These are phyloP conservation scores for Corynespora cassiicola DNA, from an alignment of 2,329 filamentous ascomycete genomes.

Conservation along the genomic window DNA sequence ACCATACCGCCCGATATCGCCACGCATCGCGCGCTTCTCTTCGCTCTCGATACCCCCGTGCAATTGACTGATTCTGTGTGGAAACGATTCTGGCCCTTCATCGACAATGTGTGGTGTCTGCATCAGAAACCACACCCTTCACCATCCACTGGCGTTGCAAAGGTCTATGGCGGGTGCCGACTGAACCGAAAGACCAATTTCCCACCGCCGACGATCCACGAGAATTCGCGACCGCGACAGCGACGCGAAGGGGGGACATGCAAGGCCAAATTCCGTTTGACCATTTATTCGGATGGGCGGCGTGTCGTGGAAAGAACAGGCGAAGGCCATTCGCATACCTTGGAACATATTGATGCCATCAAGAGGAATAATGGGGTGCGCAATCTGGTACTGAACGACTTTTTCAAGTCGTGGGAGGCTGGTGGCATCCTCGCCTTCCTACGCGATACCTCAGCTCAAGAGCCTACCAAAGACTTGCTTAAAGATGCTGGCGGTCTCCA, in stretches of 20 bases:
- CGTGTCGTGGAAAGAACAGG: constrained; percentile 21
- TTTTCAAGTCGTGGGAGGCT: constrained; percentile 27
- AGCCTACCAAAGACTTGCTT: constrained; percentile 12
- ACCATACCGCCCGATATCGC: constrained; percentile 21
- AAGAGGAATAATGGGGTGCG: constrained; percentile 22
- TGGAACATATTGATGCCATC: constrained; percentile 26
- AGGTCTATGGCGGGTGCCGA: constrained; percentile 24
- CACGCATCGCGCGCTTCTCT: constrained; percentile 21
- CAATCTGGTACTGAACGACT: constrained; percentile 18
- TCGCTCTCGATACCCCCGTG: constrained; percentile 24
- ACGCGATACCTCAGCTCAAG: constrained; percentile 12
- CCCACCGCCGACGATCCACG: constrained; percentile 9
- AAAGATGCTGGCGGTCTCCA: constrained; percentile 23
- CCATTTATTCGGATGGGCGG: constrained; percentile 19
- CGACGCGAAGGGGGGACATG: constrained; percentile 18
- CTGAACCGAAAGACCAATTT: constrained; percentile 22
- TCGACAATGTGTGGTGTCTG: constrained; percentile 29
- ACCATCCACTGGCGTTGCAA: constrained; percentile 13
- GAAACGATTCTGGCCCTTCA: constrained; percentile 25
- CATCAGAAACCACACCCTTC: constrained; percentile 17
- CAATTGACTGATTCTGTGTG: constrained; percentile 21
- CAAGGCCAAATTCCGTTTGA: constrained; percentile 24
- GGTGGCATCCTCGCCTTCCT: constrained; percentile 25
- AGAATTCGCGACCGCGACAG: constrained; percentile 12
- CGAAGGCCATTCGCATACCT: constrained; percentile 20